Conservation (phyloP, 1,284 basidiomycete genomes). For the Pseudomicrostroma phylloplanum region DNA sequence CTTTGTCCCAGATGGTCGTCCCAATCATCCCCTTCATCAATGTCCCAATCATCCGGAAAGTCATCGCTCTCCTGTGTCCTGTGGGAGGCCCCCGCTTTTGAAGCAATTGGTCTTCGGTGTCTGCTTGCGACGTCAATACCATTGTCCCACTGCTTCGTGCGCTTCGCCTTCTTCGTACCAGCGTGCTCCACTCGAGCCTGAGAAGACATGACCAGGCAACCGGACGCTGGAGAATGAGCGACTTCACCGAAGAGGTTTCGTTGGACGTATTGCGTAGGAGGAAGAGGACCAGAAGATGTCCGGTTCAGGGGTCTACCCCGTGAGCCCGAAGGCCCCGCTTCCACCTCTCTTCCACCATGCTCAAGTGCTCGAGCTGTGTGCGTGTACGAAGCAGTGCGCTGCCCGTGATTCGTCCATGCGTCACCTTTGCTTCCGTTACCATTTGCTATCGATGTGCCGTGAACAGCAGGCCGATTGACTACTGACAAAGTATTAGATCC, state of each 20-base stretch:
- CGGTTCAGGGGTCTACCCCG: too few relatives aligned
- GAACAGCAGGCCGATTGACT: too few relatives aligned
- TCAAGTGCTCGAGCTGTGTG: too few relatives aligned
- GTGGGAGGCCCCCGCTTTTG: not conserved
- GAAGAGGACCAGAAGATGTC: too few relatives aligned
- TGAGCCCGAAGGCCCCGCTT: too few relatives aligned
- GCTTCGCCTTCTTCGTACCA: not conserved
- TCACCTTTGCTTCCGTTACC: too few relatives aligned
- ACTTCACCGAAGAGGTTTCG: not conserved
- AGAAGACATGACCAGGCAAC: conserved; percentile 19
- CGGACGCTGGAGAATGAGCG: not conserved
- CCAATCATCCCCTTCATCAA: conserved; percentile 19
- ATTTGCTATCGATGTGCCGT: too few relatives aligned
- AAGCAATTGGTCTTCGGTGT: not conserved
- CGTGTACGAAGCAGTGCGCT: too few relatives aligned
- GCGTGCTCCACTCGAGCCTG: conserved; percentile 14
- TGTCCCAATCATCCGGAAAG: conserved; percentile 15
- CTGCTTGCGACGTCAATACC: conserved; percentile 24
- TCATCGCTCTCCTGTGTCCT: conserved; percentile 22
- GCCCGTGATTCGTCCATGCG: too few relatives aligned
- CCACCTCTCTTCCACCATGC: too few relatives aligned
- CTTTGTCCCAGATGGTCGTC: not conserved
- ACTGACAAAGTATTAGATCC: too few relatives aligned
- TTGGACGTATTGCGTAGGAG: not conserved
- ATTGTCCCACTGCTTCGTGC: conserved; percentile 29